phyloP scores from a whole-genome alignment of 2,329 filamentous ascomycete species.

The Claviceps humidiphila region DNA sequence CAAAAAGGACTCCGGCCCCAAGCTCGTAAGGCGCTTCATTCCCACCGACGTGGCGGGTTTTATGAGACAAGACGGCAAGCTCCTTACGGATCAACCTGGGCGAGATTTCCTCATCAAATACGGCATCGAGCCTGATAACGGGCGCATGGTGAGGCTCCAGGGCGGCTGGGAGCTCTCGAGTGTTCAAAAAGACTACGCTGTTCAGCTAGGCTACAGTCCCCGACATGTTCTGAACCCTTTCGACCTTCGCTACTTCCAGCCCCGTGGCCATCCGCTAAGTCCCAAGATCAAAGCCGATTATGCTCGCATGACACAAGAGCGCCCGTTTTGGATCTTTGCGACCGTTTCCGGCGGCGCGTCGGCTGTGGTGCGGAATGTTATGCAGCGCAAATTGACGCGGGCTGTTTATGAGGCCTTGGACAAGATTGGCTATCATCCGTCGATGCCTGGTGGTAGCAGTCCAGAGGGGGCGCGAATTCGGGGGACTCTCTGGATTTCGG shows the following conservation, averaged over 20 bases:
- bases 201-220: constrained; percentile 14
- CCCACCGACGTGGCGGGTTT: constrained; percentile 11
- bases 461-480: constrained; percentile 7
- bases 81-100: constrained; percentile 18
- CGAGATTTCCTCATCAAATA: constrained; percentile 15
- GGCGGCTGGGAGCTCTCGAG: constrained; percentile 4
- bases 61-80: constrained; percentile 11
- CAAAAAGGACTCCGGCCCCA: neutral
- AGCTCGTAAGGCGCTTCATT: constrained; percentile 8
- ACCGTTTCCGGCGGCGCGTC: constrained; percentile 6
- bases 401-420: constrained; percentile 16
- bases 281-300: constrained; percentile 15
- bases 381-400: constrained; percentile 13
- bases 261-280: constrained; percentile 19
- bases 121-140: constrained; percentile 13
- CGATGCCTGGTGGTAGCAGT: constrained; percentile 4
- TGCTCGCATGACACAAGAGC: constrained; percentile 12
- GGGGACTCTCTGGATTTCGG: constrained; percentile 15
- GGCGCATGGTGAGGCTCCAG: constrained; percentile 7
- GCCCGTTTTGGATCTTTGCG: constrained; percentile 21
- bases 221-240: constrained; percentile 20
- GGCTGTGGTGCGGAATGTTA: constrained; percentile 15
- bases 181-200: constrained; percentile 10
- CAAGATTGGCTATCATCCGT: constrained; percentile 12
- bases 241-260: constrained; percentile 20